These are phyloP conservation scores for Trypanosoma cruzi DNA, from an alignment of 208 protist species.

Conservation along the genomic window DNA sequence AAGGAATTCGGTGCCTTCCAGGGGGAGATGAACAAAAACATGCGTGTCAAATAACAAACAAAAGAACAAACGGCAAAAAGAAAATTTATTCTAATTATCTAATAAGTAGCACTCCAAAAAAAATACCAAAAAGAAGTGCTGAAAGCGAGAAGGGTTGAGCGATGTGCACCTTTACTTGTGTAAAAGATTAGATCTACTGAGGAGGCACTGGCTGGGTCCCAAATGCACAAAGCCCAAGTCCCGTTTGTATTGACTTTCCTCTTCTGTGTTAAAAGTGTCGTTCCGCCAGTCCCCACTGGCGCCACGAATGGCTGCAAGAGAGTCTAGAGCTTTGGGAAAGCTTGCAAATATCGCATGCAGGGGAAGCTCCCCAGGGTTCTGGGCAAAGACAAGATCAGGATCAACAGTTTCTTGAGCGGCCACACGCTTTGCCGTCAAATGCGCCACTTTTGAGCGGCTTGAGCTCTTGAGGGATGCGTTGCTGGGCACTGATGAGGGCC, in stretches of 20 bases:
- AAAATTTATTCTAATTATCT: conserved; percentile 14
- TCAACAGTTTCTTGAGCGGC: conserved; percentile 79
- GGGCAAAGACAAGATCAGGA: conserved; percentile 82
- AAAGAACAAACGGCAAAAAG: neutral
- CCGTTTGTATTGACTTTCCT: conserved; percentile 83
- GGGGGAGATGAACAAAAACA: neutral
- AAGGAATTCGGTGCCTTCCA: neutral
- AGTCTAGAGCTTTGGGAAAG: conserved; percentile 73
- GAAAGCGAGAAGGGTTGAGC: conserved; percentile 8
- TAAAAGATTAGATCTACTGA: conserved; percentile 35
- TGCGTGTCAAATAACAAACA: neutral
- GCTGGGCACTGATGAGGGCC: conserved; percentile 73
- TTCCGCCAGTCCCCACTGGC: conserved; percentile 83
- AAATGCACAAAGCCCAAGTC: conserved; percentile 63
- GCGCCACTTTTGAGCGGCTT: conserved; percentile 82
- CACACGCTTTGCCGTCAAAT: conserved; percentile 68
- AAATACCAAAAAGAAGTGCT: conserved; percentile 1
- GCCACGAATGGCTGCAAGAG: conserved; percentile 60
- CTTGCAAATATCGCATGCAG: conserved; percentile 75
- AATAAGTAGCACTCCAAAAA: conserved; percentile 4
- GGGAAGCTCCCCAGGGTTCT: conserved; percentile 78
- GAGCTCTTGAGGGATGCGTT: conserved; percentile 78
- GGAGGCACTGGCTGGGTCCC: conserved; percentile 75
- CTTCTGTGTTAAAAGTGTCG: conserved; percentile 80
- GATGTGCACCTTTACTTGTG: conserved; percentile 21